Evolutionary conservation across 2,329 filamentous ascomycete genomes (phyloP).

Genomic region (Cytospora piceae): DNA sequence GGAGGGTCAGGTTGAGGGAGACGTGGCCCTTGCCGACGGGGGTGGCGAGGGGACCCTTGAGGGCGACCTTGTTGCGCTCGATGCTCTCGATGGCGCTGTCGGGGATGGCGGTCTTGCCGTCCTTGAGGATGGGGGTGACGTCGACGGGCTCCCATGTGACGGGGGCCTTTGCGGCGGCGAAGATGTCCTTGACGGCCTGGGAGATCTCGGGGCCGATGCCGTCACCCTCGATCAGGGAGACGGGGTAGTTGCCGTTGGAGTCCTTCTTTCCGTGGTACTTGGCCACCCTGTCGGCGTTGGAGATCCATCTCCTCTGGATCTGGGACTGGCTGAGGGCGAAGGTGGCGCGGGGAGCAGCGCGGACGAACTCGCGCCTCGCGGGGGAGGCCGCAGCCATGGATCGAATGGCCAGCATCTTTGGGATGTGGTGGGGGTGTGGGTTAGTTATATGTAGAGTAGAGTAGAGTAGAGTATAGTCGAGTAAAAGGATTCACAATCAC

Average conservation of each 20-base stretch:
- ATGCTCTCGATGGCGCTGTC: conserved; percentile 92
- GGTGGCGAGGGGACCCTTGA: conserved; percentile 97
- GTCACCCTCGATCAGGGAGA: conserved; percentile 97
- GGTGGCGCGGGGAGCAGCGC: conserved; percentile 64
- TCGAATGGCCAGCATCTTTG: conserved; percentile 77
- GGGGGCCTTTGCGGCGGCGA: conserved; percentile 87
- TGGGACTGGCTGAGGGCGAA: conserved; percentile 44
- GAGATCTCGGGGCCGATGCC: conserved; percentile 98
- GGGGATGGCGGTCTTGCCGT: conserved; percentile 94
- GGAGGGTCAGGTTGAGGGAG: conserved; percentile 97
- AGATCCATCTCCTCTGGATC: conserved; percentile 67
- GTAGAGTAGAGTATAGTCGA: not conserved
- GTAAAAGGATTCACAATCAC: not conserved
- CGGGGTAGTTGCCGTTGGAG: conserved; percentile 91
- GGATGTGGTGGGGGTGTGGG: not conserved
- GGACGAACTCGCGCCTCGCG: conserved; percentile 77
- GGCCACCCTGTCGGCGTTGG: conserved; percentile 73
- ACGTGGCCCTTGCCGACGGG: conserved; percentile 99
- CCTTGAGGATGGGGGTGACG: conserved; percentile 89
- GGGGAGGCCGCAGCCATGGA: conserved; percentile 63
- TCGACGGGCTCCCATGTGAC: conserved; percentile 98
- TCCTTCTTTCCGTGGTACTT: conserved; percentile 93
- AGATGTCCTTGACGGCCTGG: conserved; percentile 98
- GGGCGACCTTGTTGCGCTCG: conserved; percentile 91
- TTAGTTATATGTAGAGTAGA: conserved; percentile 9